Evolutionary conservation across 2,329 filamentous ascomycete genomes (phyloP).

Genomic region (Aulographum hederae): DNA sequence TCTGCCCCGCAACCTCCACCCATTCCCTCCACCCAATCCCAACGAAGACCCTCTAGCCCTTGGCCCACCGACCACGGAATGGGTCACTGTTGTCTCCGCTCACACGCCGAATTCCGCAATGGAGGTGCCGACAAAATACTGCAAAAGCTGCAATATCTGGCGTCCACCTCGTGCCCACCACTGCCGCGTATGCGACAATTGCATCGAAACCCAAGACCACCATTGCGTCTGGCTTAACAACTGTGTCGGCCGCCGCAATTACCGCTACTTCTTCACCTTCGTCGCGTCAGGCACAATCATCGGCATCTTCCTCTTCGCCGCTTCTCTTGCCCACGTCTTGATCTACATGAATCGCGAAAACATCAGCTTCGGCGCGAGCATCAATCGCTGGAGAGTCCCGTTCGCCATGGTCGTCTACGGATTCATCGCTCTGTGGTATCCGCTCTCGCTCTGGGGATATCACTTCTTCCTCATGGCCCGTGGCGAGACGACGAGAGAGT

Average conservation of each 20-base stretch:
- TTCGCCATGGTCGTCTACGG: constrained; percentile 84
- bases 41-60: constrained; percentile 66
- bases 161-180: constrained; percentile 89
- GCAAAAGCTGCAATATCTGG: constrained; percentile 96
- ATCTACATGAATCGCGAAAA: constrained; percentile 41
- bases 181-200: constrained; percentile 92
- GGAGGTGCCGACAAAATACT: constrained; percentile 97
- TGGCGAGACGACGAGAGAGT: constrained; percentile 90
- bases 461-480: constrained; percentile 81
- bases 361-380: constrained; percentile 49
- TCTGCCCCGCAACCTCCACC: constrained; percentile 77
- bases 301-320: constrained; percentile 55
- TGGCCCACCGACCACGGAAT: constrained; percentile 77
- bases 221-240: constrained; percentile 99
- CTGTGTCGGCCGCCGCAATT: constrained; percentile 90
- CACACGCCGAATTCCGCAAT: constrained; percentile 53
- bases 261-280: constrained; percentile 93
- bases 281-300: constrained; percentile 64
- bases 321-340: constrained; percentile 64
- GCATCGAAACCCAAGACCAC: constrained; percentile 91
- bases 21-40: constrained; percentile 57
- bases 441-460: constrained; percentile 66
- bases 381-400: constrained; percentile 54
- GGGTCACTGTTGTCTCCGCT: constrained; percentile 76
- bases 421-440: constrained; percentile 58